Base-by-base conservation (phyloP, 306 rosid genomes). In the Parietaria judaica region DNA sequence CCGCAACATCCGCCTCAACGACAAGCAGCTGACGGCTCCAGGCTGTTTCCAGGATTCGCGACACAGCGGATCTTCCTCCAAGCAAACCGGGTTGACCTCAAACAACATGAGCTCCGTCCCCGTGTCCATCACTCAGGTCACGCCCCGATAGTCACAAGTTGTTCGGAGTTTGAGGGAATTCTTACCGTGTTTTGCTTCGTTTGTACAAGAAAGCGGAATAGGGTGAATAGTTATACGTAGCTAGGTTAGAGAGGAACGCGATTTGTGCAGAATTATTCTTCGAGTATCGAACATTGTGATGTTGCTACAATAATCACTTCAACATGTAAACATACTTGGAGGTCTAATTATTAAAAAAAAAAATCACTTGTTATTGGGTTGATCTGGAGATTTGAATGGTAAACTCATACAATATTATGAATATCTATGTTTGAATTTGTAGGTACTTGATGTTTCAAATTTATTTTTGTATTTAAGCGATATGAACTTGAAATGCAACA, bases 21-120 rank as follows among this genome's bases (percentile, higher is more conserved):
- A 88, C 67, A 84, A 78, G 53, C 67, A 86, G 54, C 79, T 88
- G 9, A 71, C 95, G 34, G 77, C 90, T 39, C 99, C 99, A 1
- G 99, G 97, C 36, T 79, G 70, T 70, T 89, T 84, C 76, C 78
- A 55, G 60, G 73, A 77, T 65, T 53, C 70, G 6, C 80, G 74
- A 39, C 31, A 54, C 7, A 43, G 79, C 4, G 82, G 68, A 66
- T 74, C 92, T 57, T 83, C 95, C 41, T 63, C 14, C 5, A 76
- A 71, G 45, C 73, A 76, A 51, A 4, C 59, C 9, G 36, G 53
- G 3, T 31, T 76, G 45, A 55, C 70, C 15, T 72, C 84, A 77
- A 11, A 48, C 49, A 76, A 70, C 41, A 70, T 56, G 70, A 81
- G 88, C 66, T 78, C 78, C 5, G 80, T 23, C 52, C 69, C 70